Conservation (phyloP, 345 rosid genomes). For the Linum tenue region DNA sequence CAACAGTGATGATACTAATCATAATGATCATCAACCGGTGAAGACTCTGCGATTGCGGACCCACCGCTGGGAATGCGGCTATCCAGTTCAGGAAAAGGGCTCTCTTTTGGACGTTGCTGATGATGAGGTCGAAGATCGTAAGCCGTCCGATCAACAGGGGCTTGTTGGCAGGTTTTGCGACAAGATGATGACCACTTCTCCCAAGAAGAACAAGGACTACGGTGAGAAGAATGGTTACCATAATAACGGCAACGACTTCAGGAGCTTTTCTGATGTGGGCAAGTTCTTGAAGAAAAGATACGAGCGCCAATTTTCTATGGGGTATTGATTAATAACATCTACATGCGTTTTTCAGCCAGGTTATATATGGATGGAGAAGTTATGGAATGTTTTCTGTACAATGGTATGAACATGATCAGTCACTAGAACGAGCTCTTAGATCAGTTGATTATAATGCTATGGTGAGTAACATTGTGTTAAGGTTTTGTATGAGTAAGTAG, state of each 20-base stretch:
- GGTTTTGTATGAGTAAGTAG: no score
- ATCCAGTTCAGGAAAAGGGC: constrained; percentile 22
- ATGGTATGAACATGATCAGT: no score
- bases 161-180: constrained; percentile 23
- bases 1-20: neutral
- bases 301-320: constrained; percentile 28
- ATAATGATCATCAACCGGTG: neutral
- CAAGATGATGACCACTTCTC: constrained; percentile 13
- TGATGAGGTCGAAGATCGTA: constrained; percentile 1
- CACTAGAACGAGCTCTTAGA: no score
- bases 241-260: neutral
- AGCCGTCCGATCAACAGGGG: constrained; percentile 10
- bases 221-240: neutral
- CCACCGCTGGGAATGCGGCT: constrained; percentile 20
- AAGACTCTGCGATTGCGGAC: neutral
- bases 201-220: neutral
- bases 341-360: no score
- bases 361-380: no score
- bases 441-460: no score
- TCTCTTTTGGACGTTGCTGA: constrained; percentile 26
- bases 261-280: constrained; percentile 24
- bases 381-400: no score
- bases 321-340: constrained; percentile 10
- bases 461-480: no score
- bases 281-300: constrained; percentile 15